Evolutionary conservation across 441 rosid species (phyloP).

Genomic region (Erysimum pusillum): DNA sequence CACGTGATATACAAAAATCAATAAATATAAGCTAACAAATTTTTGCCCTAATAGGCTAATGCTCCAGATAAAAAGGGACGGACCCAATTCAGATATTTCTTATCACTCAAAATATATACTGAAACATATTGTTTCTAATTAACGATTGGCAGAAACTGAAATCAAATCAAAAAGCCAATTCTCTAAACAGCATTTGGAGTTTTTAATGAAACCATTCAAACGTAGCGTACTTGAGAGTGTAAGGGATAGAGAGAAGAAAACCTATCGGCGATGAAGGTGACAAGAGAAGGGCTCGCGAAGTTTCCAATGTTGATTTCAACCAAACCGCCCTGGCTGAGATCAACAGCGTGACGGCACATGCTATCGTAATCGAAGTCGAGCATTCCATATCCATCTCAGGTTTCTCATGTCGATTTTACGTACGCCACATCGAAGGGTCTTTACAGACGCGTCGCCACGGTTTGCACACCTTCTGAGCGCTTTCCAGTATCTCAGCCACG

Average conservation of each 20-base stretch:
- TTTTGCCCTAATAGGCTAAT: no score
- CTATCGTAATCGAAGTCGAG: no score
- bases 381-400: no score
- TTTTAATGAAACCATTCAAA: not conserved
- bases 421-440: not conserved
- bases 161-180: no score
- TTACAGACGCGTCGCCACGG: not conserved
- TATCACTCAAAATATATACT: no score
- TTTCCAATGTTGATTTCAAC: conserved; percentile 47
- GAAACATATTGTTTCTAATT: no score
- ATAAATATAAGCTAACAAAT: no score
- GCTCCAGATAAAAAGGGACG: no score
- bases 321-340: conserved; percentile 33
- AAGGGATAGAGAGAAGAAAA: not conserved
- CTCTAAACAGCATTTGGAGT: not conserved
- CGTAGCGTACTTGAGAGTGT: no score
- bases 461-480: not conserved
- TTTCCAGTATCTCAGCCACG: not conserved
- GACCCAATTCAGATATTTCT: no score
- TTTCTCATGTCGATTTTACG: not conserved
- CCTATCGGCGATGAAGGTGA: conserved; percentile 54
- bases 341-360: conserved; percentile 49
- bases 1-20: no score
- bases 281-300: conserved; percentile 55
- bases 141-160: not conserved